Conservation (phyloP, 805 yeast genomes). For the Candida anglica region DNA sequence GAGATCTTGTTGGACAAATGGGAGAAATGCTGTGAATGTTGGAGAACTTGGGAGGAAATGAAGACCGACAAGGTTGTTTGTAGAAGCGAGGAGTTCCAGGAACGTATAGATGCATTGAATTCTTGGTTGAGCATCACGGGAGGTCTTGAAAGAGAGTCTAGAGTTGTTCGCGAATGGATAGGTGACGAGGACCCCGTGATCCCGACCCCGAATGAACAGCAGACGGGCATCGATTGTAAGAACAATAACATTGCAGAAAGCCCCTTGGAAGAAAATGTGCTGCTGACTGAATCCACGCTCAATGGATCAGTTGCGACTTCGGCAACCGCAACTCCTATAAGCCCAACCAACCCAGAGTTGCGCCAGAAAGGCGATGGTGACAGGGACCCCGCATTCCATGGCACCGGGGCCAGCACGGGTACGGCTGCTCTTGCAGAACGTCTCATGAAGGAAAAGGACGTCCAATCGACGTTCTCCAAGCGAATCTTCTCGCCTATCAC, state of each 20-base stretch:
- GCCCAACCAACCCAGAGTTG: slow-evolving; percentile 9
- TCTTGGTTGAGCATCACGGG: slow-evolving; percentile 80
- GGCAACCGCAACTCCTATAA: slow-evolving; percentile 5
- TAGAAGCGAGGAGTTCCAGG: slow-evolving; percentile 57
- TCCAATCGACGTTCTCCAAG: slow-evolving; percentile 64
- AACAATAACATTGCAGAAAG: no score
- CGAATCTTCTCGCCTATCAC: slow-evolving; percentile 65
- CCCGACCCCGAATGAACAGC: no score
- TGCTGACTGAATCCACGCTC: no score
- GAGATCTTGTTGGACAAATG: slow-evolving; percentile 53
- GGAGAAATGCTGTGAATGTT: slow-evolving; percentile 66
- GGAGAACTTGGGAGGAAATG: slow-evolving; percentile 82
- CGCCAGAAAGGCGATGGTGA: no score
- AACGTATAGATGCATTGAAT: slow-evolving; percentile 68
- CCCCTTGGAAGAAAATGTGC: no score
- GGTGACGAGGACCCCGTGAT: slow-evolving; percentile 80
- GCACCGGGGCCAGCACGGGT: slow-evolving; percentile 1
- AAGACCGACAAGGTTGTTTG: slow-evolving; percentile 70
- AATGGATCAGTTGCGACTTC: no score
- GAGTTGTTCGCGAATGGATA: slow-evolving; percentile 70
- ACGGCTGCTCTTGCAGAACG: slow-evolving; percentile 89
- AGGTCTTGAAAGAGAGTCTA: slow-evolving; percentile 60
- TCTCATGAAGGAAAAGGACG: slow-evolving; percentile 74
- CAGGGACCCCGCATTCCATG: background rate
- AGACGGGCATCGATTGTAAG: no score